Conservation (phyloP, 2,329 filamentous ascomycete species). For the Fusarium musae region DNA sequence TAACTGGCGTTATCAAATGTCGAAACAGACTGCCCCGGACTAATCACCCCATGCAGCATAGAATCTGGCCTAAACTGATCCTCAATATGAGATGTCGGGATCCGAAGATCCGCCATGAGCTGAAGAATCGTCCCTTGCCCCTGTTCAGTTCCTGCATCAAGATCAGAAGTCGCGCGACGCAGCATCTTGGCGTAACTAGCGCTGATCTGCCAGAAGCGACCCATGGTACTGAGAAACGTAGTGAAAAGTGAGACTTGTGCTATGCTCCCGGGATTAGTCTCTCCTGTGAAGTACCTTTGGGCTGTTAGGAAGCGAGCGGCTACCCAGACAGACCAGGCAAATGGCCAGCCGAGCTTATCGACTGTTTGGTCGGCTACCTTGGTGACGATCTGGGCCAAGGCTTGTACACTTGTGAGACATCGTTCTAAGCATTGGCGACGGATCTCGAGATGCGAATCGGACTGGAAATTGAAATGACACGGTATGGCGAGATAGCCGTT, state of each 20-base stretch:
- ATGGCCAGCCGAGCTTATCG: neutral
- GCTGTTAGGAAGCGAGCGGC: neutral
- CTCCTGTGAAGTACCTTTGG: accelerated
- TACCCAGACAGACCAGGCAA: neutral
- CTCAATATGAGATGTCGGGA: neutral
- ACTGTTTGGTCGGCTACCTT: neutral
- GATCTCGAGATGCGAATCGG: neutral
- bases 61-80: neutral
- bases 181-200: neutral
- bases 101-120: neutral
- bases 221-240: neutral
- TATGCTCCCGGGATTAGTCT: accelerated
- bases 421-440: neutral
- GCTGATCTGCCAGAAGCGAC: neutral
- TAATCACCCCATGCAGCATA: neutral
- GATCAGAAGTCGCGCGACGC: neutral
- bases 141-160: accelerated
- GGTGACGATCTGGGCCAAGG: neutral
- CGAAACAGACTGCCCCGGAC: neutral
- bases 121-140: neutral
- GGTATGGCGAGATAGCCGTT: neutral
- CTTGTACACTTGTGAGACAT: neutral
- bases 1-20: accelerated
- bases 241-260: neutral
- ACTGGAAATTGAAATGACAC: neutral